Percentiles rank a stretch among this genome's conserved stretches.
These are phyloP conservation scores for Collybia nuda DNA, from an alignment of 768 basidiomycete genomes.

Conservation along the genomic window DNA sequence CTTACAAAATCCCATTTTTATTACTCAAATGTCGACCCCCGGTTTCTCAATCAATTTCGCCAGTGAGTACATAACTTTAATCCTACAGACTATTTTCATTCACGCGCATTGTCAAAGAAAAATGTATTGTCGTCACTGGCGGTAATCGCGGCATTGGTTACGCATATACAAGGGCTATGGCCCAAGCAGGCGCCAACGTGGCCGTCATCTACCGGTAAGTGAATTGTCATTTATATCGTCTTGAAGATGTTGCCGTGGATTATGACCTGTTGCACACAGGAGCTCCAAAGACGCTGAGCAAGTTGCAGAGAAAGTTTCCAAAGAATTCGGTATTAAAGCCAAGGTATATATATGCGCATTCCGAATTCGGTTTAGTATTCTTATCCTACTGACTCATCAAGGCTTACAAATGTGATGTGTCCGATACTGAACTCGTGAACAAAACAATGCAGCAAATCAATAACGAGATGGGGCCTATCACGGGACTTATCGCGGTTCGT, in stretches of 20 bases:
- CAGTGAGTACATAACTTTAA: slow-evolving; percentile 18
- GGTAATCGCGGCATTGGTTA: slow-evolving; percentile 63
- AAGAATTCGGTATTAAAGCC: slow-evolving; percentile 42
- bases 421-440: slow-evolving; percentile 40
- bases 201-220: slow-evolving; percentile 59
- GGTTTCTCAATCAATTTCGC: slow-evolving; percentile 22
- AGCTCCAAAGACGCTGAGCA: slow-evolving; percentile 45
- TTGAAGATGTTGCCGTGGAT: not conserved
- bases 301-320: slow-evolving; percentile 43
- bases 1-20: not conserved
- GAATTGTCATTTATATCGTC: not conserved
- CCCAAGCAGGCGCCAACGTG: slow-evolving; percentile 54
- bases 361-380: not conserved
- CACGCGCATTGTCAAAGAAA: slow-evolving; percentile 22
- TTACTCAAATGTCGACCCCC: slow-evolving; percentile 3
- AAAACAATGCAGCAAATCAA: slow-evolving; percentile 48
- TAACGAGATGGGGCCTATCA: slow-evolving; percentile 44
- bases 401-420: slow-evolving; percentile 67
- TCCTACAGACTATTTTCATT: not conserved
- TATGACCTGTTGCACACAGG: slow-evolving; percentile 28
- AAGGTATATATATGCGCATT: slow-evolving; percentile 30
- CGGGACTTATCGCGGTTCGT: slow-evolving; percentile 56
- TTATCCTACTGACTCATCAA: slow-evolving; percentile 11
- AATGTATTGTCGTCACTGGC: slow-evolving; percentile 59
- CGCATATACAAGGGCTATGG: slow-evolving; percentile 52